Evolutionary conservation across 2,329 filamentous ascomycete genomes (phyloP).

Genomic region (Diaporthe ampelina): DNA sequence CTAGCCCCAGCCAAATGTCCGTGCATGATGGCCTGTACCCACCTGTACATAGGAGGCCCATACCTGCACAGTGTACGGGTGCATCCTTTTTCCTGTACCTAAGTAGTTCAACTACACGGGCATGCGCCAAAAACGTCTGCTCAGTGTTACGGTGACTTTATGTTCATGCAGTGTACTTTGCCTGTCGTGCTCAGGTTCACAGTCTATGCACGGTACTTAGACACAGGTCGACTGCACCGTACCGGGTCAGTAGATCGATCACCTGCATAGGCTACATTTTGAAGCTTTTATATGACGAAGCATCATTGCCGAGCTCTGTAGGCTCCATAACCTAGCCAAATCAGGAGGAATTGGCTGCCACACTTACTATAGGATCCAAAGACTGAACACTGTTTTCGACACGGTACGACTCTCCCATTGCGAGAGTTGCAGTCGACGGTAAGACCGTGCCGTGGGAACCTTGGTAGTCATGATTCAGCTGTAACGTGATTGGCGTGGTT

Average conservation of each 20-base stretch:
- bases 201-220: slow-evolving; percentile 7
- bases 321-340: slow-evolving; percentile 8
- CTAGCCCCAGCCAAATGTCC: neutral
- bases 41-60: no score
- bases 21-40: neutral
- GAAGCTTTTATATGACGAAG: neutral
- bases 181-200: neutral
- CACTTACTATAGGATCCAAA: no score
- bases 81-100: no score
- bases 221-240: neutral
- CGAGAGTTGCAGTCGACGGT: neutral
- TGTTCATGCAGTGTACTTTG: slow-evolving; percentile 4
- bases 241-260: slow-evolving; percentile 6
- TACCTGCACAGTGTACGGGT: no score
- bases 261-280: slow-evolving; percentile 18
- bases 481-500: slow-evolving; percentile 8
- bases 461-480: slow-evolving; percentile 19
- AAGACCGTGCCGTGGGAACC: neutral
- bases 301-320: neutral
- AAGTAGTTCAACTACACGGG: neutral
- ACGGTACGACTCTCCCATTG: neutral
- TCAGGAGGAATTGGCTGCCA: neutral
- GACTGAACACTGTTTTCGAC: neutral
- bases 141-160: neutral
- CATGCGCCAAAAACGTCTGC: no score